Evolutionary conservation across 1,284 basidiomycete species (phyloP), one percentile per base, ranked within the genome.

Genomic region (Puccinia novopanici): DNA sequence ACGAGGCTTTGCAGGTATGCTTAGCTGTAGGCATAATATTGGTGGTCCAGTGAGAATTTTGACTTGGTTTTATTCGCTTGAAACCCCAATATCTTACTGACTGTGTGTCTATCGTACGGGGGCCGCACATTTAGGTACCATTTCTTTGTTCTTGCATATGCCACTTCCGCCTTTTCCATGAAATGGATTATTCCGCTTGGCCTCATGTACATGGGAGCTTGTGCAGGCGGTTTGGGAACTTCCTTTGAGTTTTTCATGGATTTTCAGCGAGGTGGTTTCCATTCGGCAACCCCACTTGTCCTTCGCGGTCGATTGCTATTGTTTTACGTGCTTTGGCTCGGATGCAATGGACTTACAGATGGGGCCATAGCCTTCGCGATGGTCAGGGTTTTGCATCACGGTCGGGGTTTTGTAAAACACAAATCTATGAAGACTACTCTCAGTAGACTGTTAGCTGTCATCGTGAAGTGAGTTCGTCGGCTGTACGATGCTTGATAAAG

Each of bases 41-140:
- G 9, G 50, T 73, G 12, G 70, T 73, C 13, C 70, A 73, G 70
- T 73, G 30, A 55, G 70, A 40, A 57, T 68, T 50, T 22, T 27
- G 30, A 30, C 67, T 48, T 40, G 17, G 48, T 9, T 10, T 71
- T 27, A n/a, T 50, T 54, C 1, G 10, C 24, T 73, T 73, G 52
- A n/a, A 57, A 24, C 17, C 6, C 30, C 9, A 57, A 52, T 22
- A 54, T 19, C 22, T 30, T 37, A 37, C 30, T 52, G 12, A 27
- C 24, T 40, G 27, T n/a, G 30, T 42, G 34, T 30, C 34, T 17
- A 54, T 30, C 27, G 22, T 1, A 27, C 27, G 13, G 50, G 22
- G 42, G n/a, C 22, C 70, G 13, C 4, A 40, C 34, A n/a, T 15
- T 9, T 48, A 73, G 70, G 52, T 73, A 37, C 30, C 70, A 73